Evolutionary conservation across 495 filamentous ascomycete genomes (phyloP), one percentile per base, ranked within the genome.

Genomic region (Tuber melanosporum): DNA sequence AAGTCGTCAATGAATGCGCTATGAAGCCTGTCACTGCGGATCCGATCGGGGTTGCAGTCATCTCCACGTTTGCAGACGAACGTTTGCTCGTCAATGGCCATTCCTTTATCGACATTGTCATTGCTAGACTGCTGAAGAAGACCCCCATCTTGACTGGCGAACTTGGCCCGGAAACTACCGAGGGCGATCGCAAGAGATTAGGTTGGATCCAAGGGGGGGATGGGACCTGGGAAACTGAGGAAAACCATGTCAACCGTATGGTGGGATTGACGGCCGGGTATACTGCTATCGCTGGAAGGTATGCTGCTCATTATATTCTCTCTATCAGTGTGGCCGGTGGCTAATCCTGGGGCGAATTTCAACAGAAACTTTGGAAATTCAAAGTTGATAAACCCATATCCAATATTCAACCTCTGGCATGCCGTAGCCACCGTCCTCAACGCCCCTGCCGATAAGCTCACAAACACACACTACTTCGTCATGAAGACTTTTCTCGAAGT

Each of bases 71-170:
- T 81, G 90, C 93, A 5, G 85, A 88, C 32, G 85, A 89, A 0
- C 84, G 87, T 0, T 91, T 93, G 79, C 85, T 87, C 26, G 93
- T 91, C 88, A 88, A 92, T 44, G 93, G 91, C 3, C 84, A 86
- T 46, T 89, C 90, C 19, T 86, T 98, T 79, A 91, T 94, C 69
- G 94, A 98, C 78, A 92, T 98, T 73, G 84, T 98, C 36, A 89
- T 96, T 82, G 94, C 95, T 44, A 97, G 98, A 83, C 91, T 93
- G 77, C 90, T 92, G 62, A 86, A 91, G 8, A 87, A 89, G 42
- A 97, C 94, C 81, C 95, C 96, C 6, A 91, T 94, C 17, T 86
- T 99, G 17, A 98, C 92, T 84, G 96, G 96, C 32, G 91, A 94
- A 80, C 88, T 88, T 36, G 95, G 92, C 47, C 89, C 86, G 71